Evolutionary conservation across 176 grass and related monocot genomes (phyloP).

Genomic region (Elymus sibiricus): DNA sequence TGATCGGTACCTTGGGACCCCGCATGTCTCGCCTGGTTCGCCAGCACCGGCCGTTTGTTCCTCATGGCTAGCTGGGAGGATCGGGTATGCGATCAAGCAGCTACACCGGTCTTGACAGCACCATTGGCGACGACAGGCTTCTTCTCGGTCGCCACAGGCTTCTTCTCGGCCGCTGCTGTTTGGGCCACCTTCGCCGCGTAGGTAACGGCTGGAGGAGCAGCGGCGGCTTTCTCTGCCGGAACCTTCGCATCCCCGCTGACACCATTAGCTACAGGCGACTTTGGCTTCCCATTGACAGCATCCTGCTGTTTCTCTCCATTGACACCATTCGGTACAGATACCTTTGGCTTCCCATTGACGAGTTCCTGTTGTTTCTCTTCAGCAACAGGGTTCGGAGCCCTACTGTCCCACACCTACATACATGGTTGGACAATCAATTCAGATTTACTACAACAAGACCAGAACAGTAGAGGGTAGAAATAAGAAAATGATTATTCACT

Average conservation of each 20-base stretch:
- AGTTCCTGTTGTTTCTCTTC: slow-evolving; percentile 57
- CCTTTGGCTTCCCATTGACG: slow-evolving; percentile 40
- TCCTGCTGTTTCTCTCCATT: slow-evolving; percentile 64
- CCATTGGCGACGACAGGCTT: slow-evolving; percentile 29
- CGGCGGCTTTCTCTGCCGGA: slow-evolving; percentile 35
- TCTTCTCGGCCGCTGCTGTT: slow-evolving; percentile 7
- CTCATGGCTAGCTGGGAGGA: slow-evolving; percentile 31
- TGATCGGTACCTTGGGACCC: slow-evolving; percentile 18
- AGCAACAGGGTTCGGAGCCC: slow-evolving; percentile 5
- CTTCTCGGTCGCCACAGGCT: not conserved
- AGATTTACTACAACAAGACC: not conserved
- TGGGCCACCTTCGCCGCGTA: slow-evolving; percentile 45
- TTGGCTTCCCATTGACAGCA: slow-evolving; percentile 39
- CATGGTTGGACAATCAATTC: not conserved
- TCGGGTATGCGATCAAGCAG: slow-evolving; percentile 13
- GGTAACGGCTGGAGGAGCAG: slow-evolving; percentile 20
- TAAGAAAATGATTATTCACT: not conserved
- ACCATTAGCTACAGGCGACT: slow-evolving; percentile 32
- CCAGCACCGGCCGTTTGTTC: not conserved
- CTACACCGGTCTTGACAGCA: slow-evolving; percentile 35
- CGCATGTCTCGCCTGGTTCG: not conserved
- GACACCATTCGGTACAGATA: slow-evolving; percentile 30
- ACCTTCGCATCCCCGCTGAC: slow-evolving; percentile 46
- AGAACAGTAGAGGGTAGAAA: not conserved
- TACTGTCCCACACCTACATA: slow-evolving; percentile 79